Percentiles rank a stretch among this genome's conserved stretches.
Conservation (phyloP, 148 eudicot genomes). For the Silene uniflora region DNA sequence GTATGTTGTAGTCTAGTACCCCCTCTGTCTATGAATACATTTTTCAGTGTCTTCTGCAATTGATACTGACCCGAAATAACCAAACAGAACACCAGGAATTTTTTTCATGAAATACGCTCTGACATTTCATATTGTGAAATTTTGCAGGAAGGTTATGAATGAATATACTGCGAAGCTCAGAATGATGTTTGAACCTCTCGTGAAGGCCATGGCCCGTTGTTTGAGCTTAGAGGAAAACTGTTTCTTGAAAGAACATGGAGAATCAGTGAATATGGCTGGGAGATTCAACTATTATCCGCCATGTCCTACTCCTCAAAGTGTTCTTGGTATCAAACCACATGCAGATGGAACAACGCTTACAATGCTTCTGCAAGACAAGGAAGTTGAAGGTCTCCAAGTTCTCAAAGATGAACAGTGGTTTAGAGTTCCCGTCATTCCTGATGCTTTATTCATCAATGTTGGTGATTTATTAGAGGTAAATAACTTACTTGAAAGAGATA, state of each 20-base stretch:
- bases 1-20: background rate
- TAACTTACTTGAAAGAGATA: background rate
- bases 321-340: conserved; percentile 40
- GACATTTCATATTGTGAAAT: background rate
- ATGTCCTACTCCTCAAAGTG: conserved; percentile 39
- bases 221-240: conserved; percentile 32
- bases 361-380: conserved; percentile 41
- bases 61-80: too few species aligned
- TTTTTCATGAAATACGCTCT: too few species aligned
- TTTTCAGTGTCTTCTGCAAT: too few species aligned
- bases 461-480: conserved; percentile 54
- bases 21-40: too few species aligned
- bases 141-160: conserved; percentile 26
- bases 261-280: conserved; percentile 18
- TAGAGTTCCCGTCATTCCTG: conserved; percentile 33
- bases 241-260: conserved; percentile 38
- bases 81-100: too few species aligned
- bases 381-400: conserved; percentile 50
- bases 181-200: conserved; percentile 13
- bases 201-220: conserved; percentile 39
- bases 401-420: conserved; percentile 45
- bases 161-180: conserved; percentile 24
- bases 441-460: conserved; percentile 40
- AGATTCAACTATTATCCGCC: conserved; percentile 48
- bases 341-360: conserved; percentile 38